Base-by-base conservation (phyloP, 257 asterid genomes). In the Solanum gandarillasii region DNA sequence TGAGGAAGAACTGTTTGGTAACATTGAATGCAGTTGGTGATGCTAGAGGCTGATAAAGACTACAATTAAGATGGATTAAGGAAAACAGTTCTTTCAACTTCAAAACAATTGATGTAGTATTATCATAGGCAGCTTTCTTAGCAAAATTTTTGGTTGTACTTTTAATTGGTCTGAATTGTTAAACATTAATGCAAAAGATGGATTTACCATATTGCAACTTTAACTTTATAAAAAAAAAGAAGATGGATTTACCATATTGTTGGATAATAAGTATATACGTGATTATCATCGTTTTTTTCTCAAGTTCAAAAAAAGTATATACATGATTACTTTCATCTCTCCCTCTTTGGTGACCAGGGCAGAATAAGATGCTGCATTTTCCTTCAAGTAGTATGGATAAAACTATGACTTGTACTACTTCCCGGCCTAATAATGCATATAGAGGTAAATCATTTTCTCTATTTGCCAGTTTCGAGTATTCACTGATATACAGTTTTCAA, bases 311-410 rank as follows among this genome's bases (percentile, higher is more conserved):
- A 52, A 52, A 29, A n/a, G 20, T 46, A 12, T 52, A 73, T 14
- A 46, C 27, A 7, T 25, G 84, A 48, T 72, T 60, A 85, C 48
- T 86, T 86, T 86, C 68, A 87, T 87, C 85, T 72, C 60, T 88
- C 85, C 89, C 88, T 88, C 87, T 75, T 89, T 87, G 86, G 71
- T 93, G 91, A 92, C 89, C 93, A 93, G 94, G 96, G 92, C 95
- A 96, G 99, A 92, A 93, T 85, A 94, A 84, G 88, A 94, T 95
- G 94, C 94, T 97, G 55, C 88, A 90, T 91, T 71, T 76, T 88
- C 91, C 93, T 90, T 91, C 94, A 85, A 83, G 89, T 60, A 46
- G 90, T 46, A 87, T 87, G 38, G 89, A 87, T 76, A 82, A 88
- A 86, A 48, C 21, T n/a, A 90, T 89, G 62, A 85, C 70, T 87